Evolutionary conservation across 176 grass and related monocot genomes (phyloP), one percentile per base, ranked within the genome.

Genomic region (Aegilops speltoides): DNA sequence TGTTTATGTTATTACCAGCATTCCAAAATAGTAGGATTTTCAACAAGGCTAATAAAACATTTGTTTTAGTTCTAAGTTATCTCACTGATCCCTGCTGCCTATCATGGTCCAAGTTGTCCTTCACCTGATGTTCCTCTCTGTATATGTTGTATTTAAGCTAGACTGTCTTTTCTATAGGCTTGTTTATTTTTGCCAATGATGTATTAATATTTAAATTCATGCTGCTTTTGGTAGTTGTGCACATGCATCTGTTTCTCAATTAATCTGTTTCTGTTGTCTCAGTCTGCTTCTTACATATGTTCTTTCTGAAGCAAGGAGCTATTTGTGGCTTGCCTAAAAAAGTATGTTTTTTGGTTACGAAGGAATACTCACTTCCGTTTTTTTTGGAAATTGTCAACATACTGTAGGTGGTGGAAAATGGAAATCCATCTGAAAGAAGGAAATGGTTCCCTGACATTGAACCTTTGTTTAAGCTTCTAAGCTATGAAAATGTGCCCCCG

Each of bases 401-500:
- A 45, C 77, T 86, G n/a, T 91, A 98, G 96, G 96, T 98, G 23
- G 93, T 98, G 78, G 93, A 98, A 91, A 94, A 98, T 92, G 96
- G 96, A 87, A 96, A 96, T 95, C 86, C 86, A 84, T 83, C 62
- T 36, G 96, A 95, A 84, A 85, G 90, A 80, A 94, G 73, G 84
- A 92, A 93, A 82, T 98, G 96, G 96, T 98, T 98, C 79, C 88
- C 88, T 87, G 93, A 98, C 70, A 92, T 98, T 24, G 93, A 98
- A 78, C 88, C 96, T 75, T 88, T 98, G 63, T 98, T 98, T 88
- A 98, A 96, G 82, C 96, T 98, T 89, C 96, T 98, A 32, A 83
- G 93, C 85, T 98, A 96, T 85, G 93, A 98, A 85, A 98, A 95
- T 86, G 93, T 98, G 70, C 93, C 96, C n/a, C 96, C 93, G 22